Conservation (phyloP, 208 protist species). For the Leptomonas pyrrhocoris region DNA sequence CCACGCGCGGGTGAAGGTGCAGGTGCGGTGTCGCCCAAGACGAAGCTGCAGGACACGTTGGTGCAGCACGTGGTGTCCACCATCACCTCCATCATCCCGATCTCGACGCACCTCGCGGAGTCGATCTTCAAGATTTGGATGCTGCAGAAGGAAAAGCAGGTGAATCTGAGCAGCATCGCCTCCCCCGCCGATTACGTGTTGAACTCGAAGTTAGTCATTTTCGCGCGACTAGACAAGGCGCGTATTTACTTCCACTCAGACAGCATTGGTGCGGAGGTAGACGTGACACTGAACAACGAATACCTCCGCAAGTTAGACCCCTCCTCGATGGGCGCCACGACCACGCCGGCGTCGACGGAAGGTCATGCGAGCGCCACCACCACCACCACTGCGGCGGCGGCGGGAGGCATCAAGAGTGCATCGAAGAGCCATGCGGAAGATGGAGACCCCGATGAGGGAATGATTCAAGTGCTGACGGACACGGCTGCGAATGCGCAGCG, state of each 20-base stretch:
- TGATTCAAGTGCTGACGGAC: conserved; percentile 35
- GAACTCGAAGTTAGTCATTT: conserved; percentile 56
- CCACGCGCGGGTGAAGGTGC: background rate
- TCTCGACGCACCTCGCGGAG: conserved; percentile 59
- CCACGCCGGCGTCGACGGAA: background rate
- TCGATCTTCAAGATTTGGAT: conserved; percentile 71
- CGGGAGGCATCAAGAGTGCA: background rate
- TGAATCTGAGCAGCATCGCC: conserved; percentile 67
- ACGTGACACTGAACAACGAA: conserved; percentile 38
- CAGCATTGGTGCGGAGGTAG: conserved; percentile 34
- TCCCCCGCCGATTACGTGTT: conserved; percentile 68
- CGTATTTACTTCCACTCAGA: conserved; percentile 33
- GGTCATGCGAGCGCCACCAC: background rate
- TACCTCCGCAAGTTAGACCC: conserved; percentile 30
- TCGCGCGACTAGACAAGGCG: conserved; percentile 45
- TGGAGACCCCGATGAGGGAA: conserved; percentile 25
- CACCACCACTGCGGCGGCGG: background rate
- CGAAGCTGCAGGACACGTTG: conserved; percentile 28
- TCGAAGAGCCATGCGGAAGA: conserved; percentile 1
- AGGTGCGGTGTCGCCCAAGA: background rate
- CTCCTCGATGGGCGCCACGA: background rate
- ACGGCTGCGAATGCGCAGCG: conserved; percentile 24
- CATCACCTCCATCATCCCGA: conserved; percentile 50
- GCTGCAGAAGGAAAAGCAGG: conserved; percentile 50
- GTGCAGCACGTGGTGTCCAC: conserved; percentile 31